These are phyloP conservation scores for Acorus calamus DNA, from an alignment of 106 monocot species.

Conservation along the genomic window DNA sequence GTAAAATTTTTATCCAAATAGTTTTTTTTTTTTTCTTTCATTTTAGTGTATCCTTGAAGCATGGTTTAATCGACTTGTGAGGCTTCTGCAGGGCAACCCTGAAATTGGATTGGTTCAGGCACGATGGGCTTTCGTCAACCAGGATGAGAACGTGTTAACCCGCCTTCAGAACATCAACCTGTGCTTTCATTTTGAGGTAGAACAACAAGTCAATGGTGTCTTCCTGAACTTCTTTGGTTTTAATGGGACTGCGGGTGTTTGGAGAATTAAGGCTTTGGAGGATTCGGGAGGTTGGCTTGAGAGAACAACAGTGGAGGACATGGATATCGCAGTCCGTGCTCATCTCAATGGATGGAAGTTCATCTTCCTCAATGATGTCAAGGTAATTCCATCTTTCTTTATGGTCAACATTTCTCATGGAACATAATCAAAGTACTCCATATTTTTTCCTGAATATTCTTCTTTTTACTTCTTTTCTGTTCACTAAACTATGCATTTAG, in stretches of 20 bases:
- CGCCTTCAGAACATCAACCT: conserved; percentile 54
- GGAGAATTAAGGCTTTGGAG: conserved; percentile 39
- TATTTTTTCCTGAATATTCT: too few relatives aligned
- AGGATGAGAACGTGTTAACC: conserved; percentile 41
- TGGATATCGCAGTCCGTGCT: conserved; percentile 8
- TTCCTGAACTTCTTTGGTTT: conserved; percentile 50
- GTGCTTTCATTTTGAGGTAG: conserved; percentile 54
- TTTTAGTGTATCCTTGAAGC: not conserved
- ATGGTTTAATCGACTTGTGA: conserved; percentile 4
- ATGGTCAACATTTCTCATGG: too few relatives aligned
- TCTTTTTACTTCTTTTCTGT: too few relatives aligned
- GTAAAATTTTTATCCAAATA: conserved; percentile 4
- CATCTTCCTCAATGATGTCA: conserved; percentile 52
- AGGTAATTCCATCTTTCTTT: conserved; percentile 13
- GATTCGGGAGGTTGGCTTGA: not conserved
- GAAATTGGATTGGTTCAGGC: conserved; percentile 47
- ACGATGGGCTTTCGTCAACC: conserved; percentile 49
- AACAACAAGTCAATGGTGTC: conserved; percentile 40
- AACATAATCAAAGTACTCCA: too few relatives aligned
- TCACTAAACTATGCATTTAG: too few relatives aligned
- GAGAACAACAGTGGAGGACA: conserved; percentile 10
- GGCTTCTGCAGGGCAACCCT: conserved; percentile 30
- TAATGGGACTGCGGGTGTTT: conserved; percentile 43
- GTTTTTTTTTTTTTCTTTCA: not conserved
- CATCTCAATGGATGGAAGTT: conserved; percentile 44